Evolutionary conservation across 495 filamentous ascomycete species (phyloP).

Genomic region (Halenospora varia): DNA sequence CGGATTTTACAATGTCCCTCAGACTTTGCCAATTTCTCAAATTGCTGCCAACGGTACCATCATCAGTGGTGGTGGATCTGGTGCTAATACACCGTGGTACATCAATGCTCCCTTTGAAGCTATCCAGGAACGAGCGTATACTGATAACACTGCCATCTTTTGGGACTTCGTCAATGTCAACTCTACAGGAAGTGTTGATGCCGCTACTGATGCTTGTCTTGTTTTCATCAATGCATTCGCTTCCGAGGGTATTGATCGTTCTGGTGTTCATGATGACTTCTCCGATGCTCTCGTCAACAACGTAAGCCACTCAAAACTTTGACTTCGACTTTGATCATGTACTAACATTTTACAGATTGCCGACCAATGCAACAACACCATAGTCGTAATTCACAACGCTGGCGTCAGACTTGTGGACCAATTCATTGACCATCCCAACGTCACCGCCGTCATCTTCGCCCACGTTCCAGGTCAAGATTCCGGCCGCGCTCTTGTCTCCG

Average conservation of each 20-base stretch:
- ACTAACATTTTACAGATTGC: slow-evolving; percentile 33
- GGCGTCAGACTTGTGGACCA: slow-evolving; percentile 54
- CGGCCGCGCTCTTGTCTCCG: slow-evolving; percentile 49
- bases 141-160: slow-evolving; percentile 50
- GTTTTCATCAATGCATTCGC: slow-evolving; percentile 61
- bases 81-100: slow-evolving; percentile 16
- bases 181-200: slow-evolving; percentile 31
- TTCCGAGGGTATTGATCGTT: slow-evolving; percentile 48
- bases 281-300: slow-evolving; percentile 46
- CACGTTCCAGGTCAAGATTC: slow-evolving; percentile 60
- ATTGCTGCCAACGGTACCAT: slow-evolving; percentile 78
- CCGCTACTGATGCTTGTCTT: slow-evolving; percentile 59
- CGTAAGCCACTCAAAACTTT: background rate
- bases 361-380: slow-evolving; percentile 51
- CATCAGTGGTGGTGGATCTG: slow-evolving; percentile 56
- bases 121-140: slow-evolving; percentile 45
- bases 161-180: slow-evolving; percentile 40
- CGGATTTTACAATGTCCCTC: background rate
- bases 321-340: background rate
- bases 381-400: slow-evolving; percentile 59
- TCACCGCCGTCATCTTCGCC: slow-evolving; percentile 58
- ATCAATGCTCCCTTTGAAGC: slow-evolving; percentile 54
- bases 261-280: slow-evolving; percentile 38
- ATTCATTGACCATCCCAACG: slow-evolving; percentile 57
- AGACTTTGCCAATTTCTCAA: slow-evolving; percentile 34